phyloP scores from a whole-genome alignment of 768 basidiomycete genomes.

The Podaxis sp. region DNA sequence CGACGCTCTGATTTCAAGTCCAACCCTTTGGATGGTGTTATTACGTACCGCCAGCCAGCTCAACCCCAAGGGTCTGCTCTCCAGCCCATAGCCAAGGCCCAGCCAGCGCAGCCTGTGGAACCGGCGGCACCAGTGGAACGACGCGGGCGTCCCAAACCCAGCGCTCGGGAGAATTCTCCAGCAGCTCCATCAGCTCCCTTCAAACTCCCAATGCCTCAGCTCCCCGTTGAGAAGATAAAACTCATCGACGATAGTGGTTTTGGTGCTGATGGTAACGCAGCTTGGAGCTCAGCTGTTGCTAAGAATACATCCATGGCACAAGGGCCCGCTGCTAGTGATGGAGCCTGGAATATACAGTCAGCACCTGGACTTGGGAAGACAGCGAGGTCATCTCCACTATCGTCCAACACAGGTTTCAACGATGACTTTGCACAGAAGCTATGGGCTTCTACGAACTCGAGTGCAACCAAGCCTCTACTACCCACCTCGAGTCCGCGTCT shows the following conservation, averaged over 20 bases:
- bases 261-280: conserved; percentile 21
- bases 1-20: conserved; percentile 25
- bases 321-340: conserved; percentile 20
- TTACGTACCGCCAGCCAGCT: conserved; percentile 8
- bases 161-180: neutral
- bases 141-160: conserved; percentile 6
- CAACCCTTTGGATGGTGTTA: conserved; percentile 18
- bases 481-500: conserved; percentile 18
- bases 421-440: conserved; percentile 60
- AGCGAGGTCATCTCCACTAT: conserved; percentile 1
- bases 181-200: neutral
- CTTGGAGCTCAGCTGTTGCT: conserved; percentile 6
- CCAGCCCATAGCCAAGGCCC: conserved; percentile 16
- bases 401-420: conserved; percentile 45
- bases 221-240: conserved; percentile 15
- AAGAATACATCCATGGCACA: neutral
- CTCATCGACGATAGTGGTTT: conserved; percentile 36
- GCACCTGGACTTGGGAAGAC: conserved; percentile 1
- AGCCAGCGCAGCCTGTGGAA: neutral
- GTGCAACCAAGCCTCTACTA: conserved; percentile 16
- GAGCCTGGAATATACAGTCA: conserved; percentile 36
- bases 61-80: conserved; percentile 3
- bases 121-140: neutral
- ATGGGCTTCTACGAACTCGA: conserved; percentile 46
- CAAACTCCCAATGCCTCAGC: neutral